A percentile compares a stretch with the other conserved stretches of the same genome.
Evolutionary conservation across 2,329 filamentous ascomycete species (phyloP).

Genomic region (Alternaria sp.): DNA sequence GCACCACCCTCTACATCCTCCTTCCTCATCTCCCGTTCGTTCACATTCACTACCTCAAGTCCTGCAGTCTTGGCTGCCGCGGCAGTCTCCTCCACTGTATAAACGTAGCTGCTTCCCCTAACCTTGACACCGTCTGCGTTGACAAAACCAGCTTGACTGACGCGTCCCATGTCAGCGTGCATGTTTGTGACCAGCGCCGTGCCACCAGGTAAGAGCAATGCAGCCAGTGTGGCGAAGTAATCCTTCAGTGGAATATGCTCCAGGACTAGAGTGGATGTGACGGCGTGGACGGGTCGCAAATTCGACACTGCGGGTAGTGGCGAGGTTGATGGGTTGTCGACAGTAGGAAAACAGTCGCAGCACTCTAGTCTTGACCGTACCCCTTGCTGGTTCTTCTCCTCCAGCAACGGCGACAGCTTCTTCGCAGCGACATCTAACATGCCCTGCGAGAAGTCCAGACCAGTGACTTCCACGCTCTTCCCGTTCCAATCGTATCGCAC

Average conservation of each 20-base stretch:
- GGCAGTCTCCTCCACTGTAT: constrained; percentile 61
- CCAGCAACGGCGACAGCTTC: constrained; percentile 34
- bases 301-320: constrained; percentile 25
- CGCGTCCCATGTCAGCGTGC: constrained; percentile 68
- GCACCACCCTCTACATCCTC: constrained; percentile 36
- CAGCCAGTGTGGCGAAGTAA: constrained; percentile 58
- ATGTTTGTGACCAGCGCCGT: constrained; percentile 70
- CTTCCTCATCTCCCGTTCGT: constrained; percentile 40
- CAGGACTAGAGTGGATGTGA: constrained; percentile 68
- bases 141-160: constrained; percentile 67
- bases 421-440: constrained; percentile 63
- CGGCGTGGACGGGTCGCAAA: constrained; percentile 47
- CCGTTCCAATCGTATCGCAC: constrained; percentile 39
- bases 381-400: neutral
- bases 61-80: constrained; percentile 51
- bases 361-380: constrained; percentile 25
- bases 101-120: constrained; percentile 63
- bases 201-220: constrained; percentile 54
- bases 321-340: constrained; percentile 13
- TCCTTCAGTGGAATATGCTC: constrained; percentile 64
- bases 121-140: constrained; percentile 62
- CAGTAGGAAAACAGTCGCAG: constrained; percentile 40
- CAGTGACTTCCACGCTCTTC: constrained; percentile 52
- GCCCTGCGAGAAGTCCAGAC: constrained; percentile 61
- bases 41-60: constrained; percentile 35